phyloP scores from a whole-genome alignment of 2,329 filamentous ascomycete genomes.

The Trichoderma pleuroti region DNA sequence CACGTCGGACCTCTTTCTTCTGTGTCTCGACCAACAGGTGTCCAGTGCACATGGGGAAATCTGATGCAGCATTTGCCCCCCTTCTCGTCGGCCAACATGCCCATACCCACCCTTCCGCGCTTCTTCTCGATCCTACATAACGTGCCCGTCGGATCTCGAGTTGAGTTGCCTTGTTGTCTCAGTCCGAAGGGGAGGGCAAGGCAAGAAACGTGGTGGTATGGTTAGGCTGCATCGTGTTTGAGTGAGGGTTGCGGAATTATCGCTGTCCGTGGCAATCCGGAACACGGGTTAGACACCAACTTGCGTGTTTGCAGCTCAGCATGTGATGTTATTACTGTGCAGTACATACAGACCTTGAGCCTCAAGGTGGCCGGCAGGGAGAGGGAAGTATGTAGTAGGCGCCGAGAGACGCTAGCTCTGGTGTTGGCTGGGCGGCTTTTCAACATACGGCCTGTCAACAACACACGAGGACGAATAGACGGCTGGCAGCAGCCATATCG shows the following conservation, averaged over 20 bases:
- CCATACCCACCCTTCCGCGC: conserved; percentile 9
- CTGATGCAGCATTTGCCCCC: neutral
- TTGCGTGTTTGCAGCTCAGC: neutral
- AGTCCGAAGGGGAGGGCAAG: neutral
- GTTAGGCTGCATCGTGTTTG: neutral
- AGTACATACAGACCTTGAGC: neutral
- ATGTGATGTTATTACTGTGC: neutral
- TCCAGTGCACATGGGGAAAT: neutral
- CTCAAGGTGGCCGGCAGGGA: no score
- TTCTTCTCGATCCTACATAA: conserved; percentile 14
- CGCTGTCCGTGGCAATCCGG: neutral
- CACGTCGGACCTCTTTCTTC: conserved; percentile 3
- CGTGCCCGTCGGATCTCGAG: conserved; percentile 18
- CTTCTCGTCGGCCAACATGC: conserved; percentile 3
- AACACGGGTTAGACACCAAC: neutral
- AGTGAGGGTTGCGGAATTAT: neutral
- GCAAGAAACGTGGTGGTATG: conserved; percentile 14
- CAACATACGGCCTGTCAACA: neutral
- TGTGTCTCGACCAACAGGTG: neutral
- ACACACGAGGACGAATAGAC: neutral
- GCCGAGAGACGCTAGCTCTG: neutral
- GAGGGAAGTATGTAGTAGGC: neutral
- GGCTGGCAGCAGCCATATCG: neutral
- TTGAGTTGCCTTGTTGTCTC: conserved; percentile 8
- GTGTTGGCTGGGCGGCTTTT: neutral